phyloP scores from a whole-genome alignment of 305 asterid species.

The Fraxinus xanthoxyloides region DNA sequence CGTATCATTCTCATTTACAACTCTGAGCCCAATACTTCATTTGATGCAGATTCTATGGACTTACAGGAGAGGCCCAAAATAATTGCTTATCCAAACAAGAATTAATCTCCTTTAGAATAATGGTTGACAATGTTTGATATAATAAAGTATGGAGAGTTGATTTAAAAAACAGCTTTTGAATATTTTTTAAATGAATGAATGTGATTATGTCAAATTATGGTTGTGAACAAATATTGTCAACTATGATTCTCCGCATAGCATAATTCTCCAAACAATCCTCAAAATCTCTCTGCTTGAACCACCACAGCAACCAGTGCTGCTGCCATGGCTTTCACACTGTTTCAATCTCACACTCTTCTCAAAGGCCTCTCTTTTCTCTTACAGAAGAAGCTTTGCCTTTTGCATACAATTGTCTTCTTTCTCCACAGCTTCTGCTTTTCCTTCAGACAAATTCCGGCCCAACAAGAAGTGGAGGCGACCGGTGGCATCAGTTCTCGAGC shows the following conservation, averaged over 20 bases:
- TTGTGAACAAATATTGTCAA: too few species aligned
- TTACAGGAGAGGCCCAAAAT: not conserved
- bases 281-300: not conserved
- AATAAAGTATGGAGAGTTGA: too few species aligned
- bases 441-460: slow-evolving; percentile 20
- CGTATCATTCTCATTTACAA: too few species aligned
- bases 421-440: slow-evolving; percentile 27
- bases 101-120: too few species aligned
- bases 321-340: slow-evolving; percentile 54
- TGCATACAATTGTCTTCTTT: slow-evolving; percentile 32
- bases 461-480: slow-evolving; percentile 47
- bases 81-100: too few species aligned
- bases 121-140: too few species aligned
- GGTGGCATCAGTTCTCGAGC: slow-evolving; percentile 19
- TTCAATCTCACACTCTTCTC: slow-evolving; percentile 41
- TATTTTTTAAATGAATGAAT: too few species aligned
- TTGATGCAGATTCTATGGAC: not conserved
- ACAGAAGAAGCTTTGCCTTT: slow-evolving; percentile 30
- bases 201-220: too few species aligned
- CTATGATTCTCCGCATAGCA: too few species aligned
- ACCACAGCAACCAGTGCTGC: not conserved
- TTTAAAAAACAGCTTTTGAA: too few species aligned
- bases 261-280: not conserved
- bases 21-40: not conserved
- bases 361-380: slow-evolving; percentile 38